These are phyloP conservation scores for Apiotrichum brassicae DNA, from an alignment of 1,284 basidiomycete genomes.

Conservation along the genomic window DNA sequence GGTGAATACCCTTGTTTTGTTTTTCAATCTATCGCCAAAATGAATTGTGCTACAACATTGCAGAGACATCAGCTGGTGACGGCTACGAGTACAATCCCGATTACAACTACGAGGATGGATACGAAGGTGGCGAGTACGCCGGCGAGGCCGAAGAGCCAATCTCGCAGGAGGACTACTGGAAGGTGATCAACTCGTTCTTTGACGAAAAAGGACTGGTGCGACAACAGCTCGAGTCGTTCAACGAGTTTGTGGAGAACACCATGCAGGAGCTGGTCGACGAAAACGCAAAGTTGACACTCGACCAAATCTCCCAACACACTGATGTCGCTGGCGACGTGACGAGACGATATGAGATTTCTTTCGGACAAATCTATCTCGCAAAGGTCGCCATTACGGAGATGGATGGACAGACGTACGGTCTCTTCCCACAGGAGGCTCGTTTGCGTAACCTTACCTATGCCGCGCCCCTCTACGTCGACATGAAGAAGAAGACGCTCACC, in stretches of 20 bases:
- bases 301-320: conserved; percentile 93
- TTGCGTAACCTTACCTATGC: conserved; percentile 74
- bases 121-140: conserved; percentile 14
- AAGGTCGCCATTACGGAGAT: conserved; percentile 91
- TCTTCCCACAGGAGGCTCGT: conserved; percentile 97
- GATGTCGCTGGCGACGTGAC: conserved; percentile 69
- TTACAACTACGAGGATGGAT: conserved; percentile 28
- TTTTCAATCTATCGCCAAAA: no score
- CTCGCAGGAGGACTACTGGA: conserved; percentile 92
- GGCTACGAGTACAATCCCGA: conserved; percentile 33
- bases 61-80: conserved; percentile 21
- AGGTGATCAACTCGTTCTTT: conserved; percentile 92
- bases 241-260: conserved; percentile 99
- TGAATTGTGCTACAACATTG: conserved; percentile 28
- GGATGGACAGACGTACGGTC: conserved; percentile 85
- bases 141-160: conserved; percentile 61
- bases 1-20: conserved; percentile 33
- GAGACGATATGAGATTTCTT: conserved; percentile 92
- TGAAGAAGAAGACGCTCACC: conserved; percentile 76
- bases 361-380: conserved; percentile 95
- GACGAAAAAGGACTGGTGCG: conserved; percentile 95
- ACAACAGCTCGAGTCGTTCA: conserved; percentile 96
- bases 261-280: conserved; percentile 99
- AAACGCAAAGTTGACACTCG: conserved; percentile 84
- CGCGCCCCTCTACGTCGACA: conserved; percentile 92